Evolutionary conservation across 805 yeast genomes (phyloP), one percentile per base, ranked within the genome.

Genomic region (Komagataella pseudopastoris): DNA sequence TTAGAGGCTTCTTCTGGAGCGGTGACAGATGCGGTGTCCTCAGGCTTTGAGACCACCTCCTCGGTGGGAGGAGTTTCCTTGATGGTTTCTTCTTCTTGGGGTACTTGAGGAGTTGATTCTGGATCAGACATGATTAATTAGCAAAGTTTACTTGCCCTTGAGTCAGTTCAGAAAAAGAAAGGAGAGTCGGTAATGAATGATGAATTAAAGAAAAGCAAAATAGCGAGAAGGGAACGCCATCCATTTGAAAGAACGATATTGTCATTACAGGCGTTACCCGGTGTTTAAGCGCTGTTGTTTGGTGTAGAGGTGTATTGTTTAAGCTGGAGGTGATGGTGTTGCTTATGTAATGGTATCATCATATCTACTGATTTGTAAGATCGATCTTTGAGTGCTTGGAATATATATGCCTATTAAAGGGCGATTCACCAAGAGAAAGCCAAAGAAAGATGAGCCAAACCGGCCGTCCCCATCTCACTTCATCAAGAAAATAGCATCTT

Each of bases 401-500:
- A 12, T 30, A 30, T 10, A 30, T 47, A 60, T 61, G 68, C 65
- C 62, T 20, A 53, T 63, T 0, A 56, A 56, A 45, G 68, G 63
- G 45, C 47, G 54, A 14, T 47, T 46, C 54, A 51, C 45, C 6
- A 51, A 44, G 48, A 39, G 47, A 18, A 53, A 36, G 47, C 45
- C 53, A 44, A 51, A 39, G 48, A 54, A 16, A 16, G 45, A 23
- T 8, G 51, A 46, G 23, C 58, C 58, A 6, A 53, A 57, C 14
- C 51, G 56, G 43, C 59, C 47, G 57, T 72, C 56, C 58, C 76
- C 71, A 1, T 65, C 71, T 1, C 51, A 59, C 1, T 53, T 58
- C 43, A 64, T 68, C 1, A 57, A 51, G 3, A 61, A 60, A 51
- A 63, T 67, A 2, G 80, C 78, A 1, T 66, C 81, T 44, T 74